Base-by-base conservation (phyloP, 163 green algal genomes). In the Scenedesmus sp. region DNA sequence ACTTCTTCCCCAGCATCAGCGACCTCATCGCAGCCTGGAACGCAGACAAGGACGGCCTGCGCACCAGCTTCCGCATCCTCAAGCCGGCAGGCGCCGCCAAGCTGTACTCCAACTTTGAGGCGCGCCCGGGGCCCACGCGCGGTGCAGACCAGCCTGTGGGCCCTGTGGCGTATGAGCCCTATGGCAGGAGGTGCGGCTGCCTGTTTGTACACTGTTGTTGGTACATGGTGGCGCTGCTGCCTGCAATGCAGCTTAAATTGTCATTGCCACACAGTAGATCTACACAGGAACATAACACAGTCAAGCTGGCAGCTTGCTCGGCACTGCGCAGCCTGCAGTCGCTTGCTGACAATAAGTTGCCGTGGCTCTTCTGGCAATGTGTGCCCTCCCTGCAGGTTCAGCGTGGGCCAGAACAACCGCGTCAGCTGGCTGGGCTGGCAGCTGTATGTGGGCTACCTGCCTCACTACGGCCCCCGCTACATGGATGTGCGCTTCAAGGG, bases 401-500 rank as follows among this genome's bases (percentile, higher is more conserved):
- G 56, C 66, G 90, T 93, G n/a, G 57, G 16, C 26, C 52, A 90
- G 5, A 62, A 62, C 84, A 93, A 93, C 84, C n/a, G 60, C 13
- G 84, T 93, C 13, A 70, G n/a, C n/a, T 93, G 90, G 90, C 74
- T 93, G 73, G 90, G 90, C 57, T 93, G 90, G 90, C 7, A 82
- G 57, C 74, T 93, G 84, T 83, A 84, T 76, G 90, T 90, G 15
- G 90, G 90, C 59, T 86, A 90, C 84, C 46, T 90, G 83, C 90
- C 90, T 4, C 79, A 86, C 54, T 85, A 77, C 26, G 90, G 90
- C 12, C 84, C 84, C 8, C 85, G 90, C 73, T 90, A 84, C 23
- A 74, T 67, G 66, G 90, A 93, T 70, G 57, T 93, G 18, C 66
- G 90, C 46, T 93, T 93, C 85, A 93, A 93, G 77, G 90, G 90